Conservation (phyloP, 2,329 filamentous ascomycete genomes). For the Elsinoe necatrix region DNA sequence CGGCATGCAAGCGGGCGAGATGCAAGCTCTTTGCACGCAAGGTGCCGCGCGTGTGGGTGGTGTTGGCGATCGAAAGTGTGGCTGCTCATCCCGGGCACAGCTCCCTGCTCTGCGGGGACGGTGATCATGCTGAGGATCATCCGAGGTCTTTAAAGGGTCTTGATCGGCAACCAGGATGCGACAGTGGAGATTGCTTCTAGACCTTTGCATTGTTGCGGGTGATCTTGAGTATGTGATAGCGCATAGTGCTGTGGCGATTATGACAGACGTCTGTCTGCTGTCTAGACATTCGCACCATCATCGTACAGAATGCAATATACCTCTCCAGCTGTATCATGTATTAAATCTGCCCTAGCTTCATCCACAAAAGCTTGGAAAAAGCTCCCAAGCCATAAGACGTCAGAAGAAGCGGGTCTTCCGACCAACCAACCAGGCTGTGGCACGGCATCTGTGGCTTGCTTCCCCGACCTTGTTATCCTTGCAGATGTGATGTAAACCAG, state of each 20-base stretch:
- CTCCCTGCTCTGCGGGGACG: constrained; percentile 1
- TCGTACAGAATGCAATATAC: neutral
- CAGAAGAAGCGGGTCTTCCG: neutral
- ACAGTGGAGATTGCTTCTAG: neutral
- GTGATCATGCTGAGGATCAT: constrained; percentile 7
- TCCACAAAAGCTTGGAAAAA: neutral
- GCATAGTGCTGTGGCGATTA: too few relatives aligned
- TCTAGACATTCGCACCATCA: neutral
- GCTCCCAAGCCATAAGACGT: neutral
- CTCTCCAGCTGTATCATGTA: neutral
- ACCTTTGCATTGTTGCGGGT: neutral
- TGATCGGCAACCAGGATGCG: constrained; percentile 6
- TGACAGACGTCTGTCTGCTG: too few relatives aligned
- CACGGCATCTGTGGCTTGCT: constrained; percentile 1
- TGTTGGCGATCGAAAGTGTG: neutral
- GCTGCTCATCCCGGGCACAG: neutral
- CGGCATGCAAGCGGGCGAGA: neutral
- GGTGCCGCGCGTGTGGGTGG: neutral
- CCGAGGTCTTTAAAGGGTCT: neutral
- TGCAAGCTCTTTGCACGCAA: constrained; percentile 8
- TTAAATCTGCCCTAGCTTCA: neutral
- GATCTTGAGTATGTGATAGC: neutral
- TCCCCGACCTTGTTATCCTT: neutral
- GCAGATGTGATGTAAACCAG: constrained; percentile 5
- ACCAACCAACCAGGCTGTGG: neutral